Evolutionary conservation across 2,329 filamentous ascomycete species (phyloP), one percentile per base, ranked within the genome.

Genomic region (Colletotrichum sp.): DNA sequence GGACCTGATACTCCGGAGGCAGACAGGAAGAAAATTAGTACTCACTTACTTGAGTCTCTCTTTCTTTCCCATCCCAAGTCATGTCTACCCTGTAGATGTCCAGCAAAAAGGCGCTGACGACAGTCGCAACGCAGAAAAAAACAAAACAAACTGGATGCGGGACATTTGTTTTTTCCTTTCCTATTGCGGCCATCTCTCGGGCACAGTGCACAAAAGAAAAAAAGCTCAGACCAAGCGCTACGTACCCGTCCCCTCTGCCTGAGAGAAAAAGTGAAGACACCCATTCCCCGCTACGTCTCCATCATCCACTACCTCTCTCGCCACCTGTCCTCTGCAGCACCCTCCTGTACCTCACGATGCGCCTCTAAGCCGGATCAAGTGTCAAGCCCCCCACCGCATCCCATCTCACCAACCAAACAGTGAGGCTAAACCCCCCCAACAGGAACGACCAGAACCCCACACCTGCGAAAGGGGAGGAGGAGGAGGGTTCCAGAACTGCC

Each of bases 161-260:
- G 57, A 69, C 44, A 62, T 36, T 76, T 71, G 61, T 76, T 69
- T 76, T 67, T 76, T 65, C 63, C 64, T 76, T 76, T 73, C 73
- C 73, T 73, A 76, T 64, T 73, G 70, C 73, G 70, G 73, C 64
- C 25, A 15, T 27, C 27, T 27, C 25, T 55, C 22, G 27, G n/a
- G 15, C 71, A 71, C 72, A 65, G 71, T 74, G 59, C 25, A 49
- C 44, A 12, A 49, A 22, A 22, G 11, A 12, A 49, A 22, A n/a
- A 32, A 52, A 30, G 34, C 64, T 49, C 49, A 16, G 49, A 29
- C 30, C 29, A 49, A 3, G 12, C 29, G 27, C n/a, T 39, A 69
- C 30, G 52, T 69, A 32, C 32, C 52, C n/a, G 7, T 32, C n/a
- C 15, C 5, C 19, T 29, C 36, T 68, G 39, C 65, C 65, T 68